Percentiles rank a stretch among this genome's conserved stretches.
phyloP scores from a whole-genome alignment of 345 rosid genomes.

The Mercurialis annua region DNA sequence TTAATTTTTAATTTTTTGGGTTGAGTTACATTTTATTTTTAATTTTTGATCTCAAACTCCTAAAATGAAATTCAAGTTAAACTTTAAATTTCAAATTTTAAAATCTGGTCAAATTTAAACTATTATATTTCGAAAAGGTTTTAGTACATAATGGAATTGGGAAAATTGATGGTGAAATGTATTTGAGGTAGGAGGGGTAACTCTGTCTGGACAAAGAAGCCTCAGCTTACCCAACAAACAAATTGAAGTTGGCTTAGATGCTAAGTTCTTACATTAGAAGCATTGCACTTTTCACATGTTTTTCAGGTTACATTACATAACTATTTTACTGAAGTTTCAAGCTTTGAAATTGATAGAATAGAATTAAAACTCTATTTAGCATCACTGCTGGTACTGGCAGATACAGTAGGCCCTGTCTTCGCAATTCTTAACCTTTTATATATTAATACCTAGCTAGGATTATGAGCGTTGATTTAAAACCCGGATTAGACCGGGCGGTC shows the following conservation, averaged over 20 bases:
- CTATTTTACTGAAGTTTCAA: neutral
- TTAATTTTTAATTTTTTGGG: too few species aligned
- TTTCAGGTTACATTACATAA: conserved; percentile 6
- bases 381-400: neutral
- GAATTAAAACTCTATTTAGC: neutral
- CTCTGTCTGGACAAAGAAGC: conserved; percentile 40
- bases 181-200: conserved; percentile 18
- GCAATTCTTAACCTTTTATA: neutral
- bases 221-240: conserved; percentile 50
- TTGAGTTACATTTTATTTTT: too few species aligned
- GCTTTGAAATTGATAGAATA: neutral
- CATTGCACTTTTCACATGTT: conserved; percentile 18
- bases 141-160: neutral
- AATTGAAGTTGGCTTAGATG: conserved; percentile 29
- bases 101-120: too few species aligned
- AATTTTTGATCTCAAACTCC: too few species aligned
- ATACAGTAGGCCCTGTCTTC: neutral
- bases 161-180: neutral
- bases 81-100: too few species aligned
- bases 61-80: too few species aligned
- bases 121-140: neutral
- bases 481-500: too few species aligned
- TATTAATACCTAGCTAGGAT: neutral
- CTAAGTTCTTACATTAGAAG: conserved; percentile 39
- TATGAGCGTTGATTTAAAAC: too few species aligned